phyloP scores from a whole-genome alignment of 2,329 filamentous ascomycete species.

The Colletotrichum zoysiae region DNA sequence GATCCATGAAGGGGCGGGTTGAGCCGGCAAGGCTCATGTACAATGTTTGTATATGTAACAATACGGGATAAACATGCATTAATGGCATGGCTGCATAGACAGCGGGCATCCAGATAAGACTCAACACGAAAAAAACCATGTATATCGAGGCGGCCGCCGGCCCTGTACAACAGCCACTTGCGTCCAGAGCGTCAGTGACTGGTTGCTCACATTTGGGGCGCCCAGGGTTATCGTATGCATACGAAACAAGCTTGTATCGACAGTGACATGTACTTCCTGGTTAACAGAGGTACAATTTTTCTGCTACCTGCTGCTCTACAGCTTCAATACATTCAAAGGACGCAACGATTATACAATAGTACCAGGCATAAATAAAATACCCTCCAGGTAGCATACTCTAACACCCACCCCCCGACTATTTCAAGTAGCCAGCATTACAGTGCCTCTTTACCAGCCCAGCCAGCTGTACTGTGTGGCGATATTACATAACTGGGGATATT shows the following conservation, averaged over 20 bases:
- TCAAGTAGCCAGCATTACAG: too few relatives aligned
- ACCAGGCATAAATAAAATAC: too few relatives aligned
- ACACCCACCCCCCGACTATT: too few relatives aligned
- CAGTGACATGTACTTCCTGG: neutral
- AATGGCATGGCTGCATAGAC: conserved; percentile 11
- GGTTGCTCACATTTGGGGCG: neutral
- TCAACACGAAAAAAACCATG: conserved; percentile 10
- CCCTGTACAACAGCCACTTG: conserved; percentile 3
- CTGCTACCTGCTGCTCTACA: too few relatives aligned
- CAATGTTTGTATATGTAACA: conserved; percentile 33
- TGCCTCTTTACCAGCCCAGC: too few relatives aligned
- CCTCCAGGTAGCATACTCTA: too few relatives aligned
- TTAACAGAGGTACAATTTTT: neutral
- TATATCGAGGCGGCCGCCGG: conserved; percentile 26
- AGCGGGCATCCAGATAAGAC: conserved; percentile 21
- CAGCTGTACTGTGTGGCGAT: too few relatives aligned
- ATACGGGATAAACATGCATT: neutral
- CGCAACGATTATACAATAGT: too few relatives aligned
- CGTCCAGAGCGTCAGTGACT: neutral
- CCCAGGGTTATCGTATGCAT: neutral
- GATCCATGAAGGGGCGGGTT: neutral
- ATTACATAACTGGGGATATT: too few relatives aligned
- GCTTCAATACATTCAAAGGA: neutral
- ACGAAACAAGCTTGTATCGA: neutral
- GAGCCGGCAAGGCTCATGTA: conserved; percentile 29